These are phyloP conservation scores for Ophiorrhiza pumila DNA, from an alignment of 257 asterid species.

Conservation along the genomic window DNA sequence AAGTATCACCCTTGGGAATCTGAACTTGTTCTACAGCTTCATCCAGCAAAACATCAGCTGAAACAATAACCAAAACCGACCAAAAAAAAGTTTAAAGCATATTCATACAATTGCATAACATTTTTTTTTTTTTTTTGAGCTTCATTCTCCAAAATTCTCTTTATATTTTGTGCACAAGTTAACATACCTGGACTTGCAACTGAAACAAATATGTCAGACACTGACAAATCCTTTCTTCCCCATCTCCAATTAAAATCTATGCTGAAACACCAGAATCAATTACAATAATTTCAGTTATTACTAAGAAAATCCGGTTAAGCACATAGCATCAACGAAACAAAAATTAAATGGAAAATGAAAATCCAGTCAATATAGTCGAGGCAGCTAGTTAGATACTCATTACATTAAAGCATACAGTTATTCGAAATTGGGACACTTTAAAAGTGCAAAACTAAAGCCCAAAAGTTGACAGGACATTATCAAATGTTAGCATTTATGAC, in stretches of 20 bases:
- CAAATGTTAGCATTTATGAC: too few species aligned
- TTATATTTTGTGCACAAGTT: neutral
- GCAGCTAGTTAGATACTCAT: neutral
- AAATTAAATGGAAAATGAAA: neutral
- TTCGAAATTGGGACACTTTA: neutral
- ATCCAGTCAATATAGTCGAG: neutral
- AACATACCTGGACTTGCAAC: constrained; percentile 59
- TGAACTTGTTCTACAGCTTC: constrained; percentile 49
- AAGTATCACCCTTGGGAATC: constrained; percentile 76
- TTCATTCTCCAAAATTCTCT: neutral
- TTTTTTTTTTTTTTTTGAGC: neutral
- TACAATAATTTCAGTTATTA: neutral
- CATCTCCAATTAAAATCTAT: constrained; percentile 31
- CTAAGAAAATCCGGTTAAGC: neutral
- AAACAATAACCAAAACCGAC: constrained; percentile 10
- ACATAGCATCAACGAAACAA: too few species aligned
- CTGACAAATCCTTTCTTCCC: constrained; percentile 38
- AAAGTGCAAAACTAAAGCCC: neutral
- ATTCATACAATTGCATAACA: neutral
- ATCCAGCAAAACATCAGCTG: constrained; percentile 45
- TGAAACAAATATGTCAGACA: constrained; percentile 46
- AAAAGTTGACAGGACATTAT: too few species aligned
- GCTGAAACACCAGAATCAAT: constrained; percentile 35
- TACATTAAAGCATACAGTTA: neutral
- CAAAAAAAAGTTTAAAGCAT: constrained; percentile 2